phyloP scores from a whole-genome alignment of 2,329 filamentous ascomycete genomes.

The Sporothrix luriei region DNA sequence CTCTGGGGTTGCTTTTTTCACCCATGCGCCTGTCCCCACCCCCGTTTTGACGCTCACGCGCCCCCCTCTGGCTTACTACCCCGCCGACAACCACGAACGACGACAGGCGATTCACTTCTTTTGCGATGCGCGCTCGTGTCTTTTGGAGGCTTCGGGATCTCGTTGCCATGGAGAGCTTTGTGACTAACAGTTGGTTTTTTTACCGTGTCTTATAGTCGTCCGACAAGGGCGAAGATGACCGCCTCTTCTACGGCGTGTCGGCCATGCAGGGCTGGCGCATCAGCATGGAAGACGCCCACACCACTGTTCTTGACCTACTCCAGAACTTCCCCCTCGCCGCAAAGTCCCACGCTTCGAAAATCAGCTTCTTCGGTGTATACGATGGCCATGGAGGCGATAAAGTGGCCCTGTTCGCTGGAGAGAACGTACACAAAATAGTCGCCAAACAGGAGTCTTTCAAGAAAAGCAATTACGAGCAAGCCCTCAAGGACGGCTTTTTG shows the following conservation, averaged over 20 bases:
- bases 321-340: constrained; percentile 57
- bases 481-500: constrained; percentile 94
- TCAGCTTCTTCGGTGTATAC: constrained; percentile 97
- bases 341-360: constrained; percentile 68
- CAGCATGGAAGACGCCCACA: constrained; percentile 98
- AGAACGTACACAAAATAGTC: constrained; percentile 91
- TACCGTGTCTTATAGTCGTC: constrained; percentile 65
- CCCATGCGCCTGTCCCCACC: constrained; percentile 19
- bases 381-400: constrained; percentile 97
- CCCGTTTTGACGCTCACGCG: constrained; percentile 25
- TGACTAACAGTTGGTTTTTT: constrained; percentile 26
- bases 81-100: constrained; percentile 14
- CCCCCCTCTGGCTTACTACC: constrained; percentile 13
- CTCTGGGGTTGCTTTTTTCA: not conserved
- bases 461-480: constrained; percentile 87
- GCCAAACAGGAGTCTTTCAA: constrained; percentile 94
- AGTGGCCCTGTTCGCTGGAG: constrained; percentile 88
- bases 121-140: constrained; percentile 4
- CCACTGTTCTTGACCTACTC: constrained; percentile 83
- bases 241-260: constrained; percentile 89
- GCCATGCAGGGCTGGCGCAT: constrained; percentile 99
- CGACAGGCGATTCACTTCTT: not conserved
- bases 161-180: not conserved
- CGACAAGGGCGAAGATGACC: constrained; percentile 86
- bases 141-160: not conserved